Evolutionary conservation across 2,329 filamentous ascomycete species (phyloP), one percentile per base, ranked within the genome.

Genomic region (Exophiala aquamarina): DNA sequence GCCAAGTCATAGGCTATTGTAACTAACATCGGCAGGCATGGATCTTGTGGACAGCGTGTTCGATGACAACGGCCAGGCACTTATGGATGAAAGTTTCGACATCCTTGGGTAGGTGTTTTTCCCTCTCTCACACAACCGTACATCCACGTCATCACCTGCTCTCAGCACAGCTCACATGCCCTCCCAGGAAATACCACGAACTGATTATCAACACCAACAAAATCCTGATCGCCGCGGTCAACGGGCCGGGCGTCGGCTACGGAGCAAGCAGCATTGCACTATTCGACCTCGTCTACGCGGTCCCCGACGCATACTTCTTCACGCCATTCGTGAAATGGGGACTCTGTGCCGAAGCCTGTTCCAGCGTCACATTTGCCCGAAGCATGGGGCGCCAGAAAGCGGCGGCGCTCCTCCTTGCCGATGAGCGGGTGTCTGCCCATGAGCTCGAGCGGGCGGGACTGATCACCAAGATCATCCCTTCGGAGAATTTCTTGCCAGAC

Each of bases 241-340:
- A 97, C 71, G 92, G 92, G 3, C 92, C 92, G 5, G 91, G 83
- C 10, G 77, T 97, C 41, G 92, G 92, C 4, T 84, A 96, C 21
- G 87, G 86, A 1, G 91, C 91, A 1, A 90, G 91, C 0, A 71
- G 96, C 0, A 74, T 89, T 47, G 84, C 83, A 20, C 86, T 88
- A 65, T 87, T 87, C 15, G 92, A 97, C 73, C 96, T 97, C 72
- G 81, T 97, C 66, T 97, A 97, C 76, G 83, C 80, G 64, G 77
- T 85, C 0, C 89, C 90, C 0, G 78, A 86, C 57, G 73, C 90
- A 23, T 96, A 89, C 70, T 76, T 97, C 20, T 82, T 96, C 20
- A 95, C 90, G 1, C 92, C 92, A 4, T 97, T 97, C 70, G 86
- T 84, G 4, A 91, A 87, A 1, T 78, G 97, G 2, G 92, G 92